Percentiles rank a stretch among this genome's conserved stretches.
These are phyloP conservation scores for Choricystis sp. DNA, from an alignment of 139 green algal species.

Conservation along the genomic window DNA sequence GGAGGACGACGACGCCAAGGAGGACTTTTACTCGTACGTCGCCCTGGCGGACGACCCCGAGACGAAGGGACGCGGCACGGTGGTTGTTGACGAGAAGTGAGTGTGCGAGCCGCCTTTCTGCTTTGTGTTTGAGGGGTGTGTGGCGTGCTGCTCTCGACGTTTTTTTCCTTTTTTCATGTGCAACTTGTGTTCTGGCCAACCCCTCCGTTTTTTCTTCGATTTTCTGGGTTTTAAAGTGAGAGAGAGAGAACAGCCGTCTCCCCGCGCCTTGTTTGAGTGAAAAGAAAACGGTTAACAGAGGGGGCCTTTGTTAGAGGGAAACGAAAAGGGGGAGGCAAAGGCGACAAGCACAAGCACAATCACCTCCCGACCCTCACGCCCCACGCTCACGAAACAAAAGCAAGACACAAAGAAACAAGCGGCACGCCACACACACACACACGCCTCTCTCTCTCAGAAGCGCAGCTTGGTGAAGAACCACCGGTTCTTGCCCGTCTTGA, in stretches of 20 bases:
- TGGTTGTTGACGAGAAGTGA: not conserved
- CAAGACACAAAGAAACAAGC: no score
- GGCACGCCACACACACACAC: not conserved
- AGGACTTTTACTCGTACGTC: not conserved
- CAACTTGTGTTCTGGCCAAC: not conserved
- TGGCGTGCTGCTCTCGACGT: no score
- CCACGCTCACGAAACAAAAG: no score
- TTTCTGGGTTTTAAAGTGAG: no score
- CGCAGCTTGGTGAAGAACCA: conserved; percentile 99
- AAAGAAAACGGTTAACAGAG: no score
- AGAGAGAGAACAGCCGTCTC: no score
- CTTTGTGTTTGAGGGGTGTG: not conserved
- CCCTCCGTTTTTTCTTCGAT: no score
- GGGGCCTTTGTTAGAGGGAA: no score
- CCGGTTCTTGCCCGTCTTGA: conserved; percentile 97
- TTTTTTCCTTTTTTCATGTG: not conserved
- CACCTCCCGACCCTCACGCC: no score
- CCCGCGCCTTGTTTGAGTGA: no score
- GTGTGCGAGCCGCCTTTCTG: not conserved
- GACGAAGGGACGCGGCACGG: not conserved
- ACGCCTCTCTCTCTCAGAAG: conserved; percentile 49
- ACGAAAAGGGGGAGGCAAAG: no score
- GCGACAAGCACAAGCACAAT: no score
- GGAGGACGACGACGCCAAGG: conserved; percentile 96
- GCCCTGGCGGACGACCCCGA: not conserved